phyloP scores from a whole-genome alignment of 1,139 yeast species.

The Blastobotrys aristatus region DNA sequence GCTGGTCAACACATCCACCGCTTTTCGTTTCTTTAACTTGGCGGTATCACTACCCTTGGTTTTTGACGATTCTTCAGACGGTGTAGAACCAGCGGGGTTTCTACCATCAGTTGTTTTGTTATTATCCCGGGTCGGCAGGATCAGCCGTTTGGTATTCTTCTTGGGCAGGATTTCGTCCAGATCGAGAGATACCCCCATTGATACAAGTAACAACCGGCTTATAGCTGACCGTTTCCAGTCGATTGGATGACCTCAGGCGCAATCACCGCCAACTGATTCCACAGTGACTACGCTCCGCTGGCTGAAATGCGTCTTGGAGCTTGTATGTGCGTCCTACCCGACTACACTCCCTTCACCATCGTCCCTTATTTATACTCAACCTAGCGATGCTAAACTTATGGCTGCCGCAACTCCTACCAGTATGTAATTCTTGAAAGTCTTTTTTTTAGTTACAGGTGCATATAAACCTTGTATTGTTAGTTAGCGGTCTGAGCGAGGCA shows the following conservation, averaged over 20 bases:
- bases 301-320: conserved; percentile 24
- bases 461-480: no score
- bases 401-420: no score
- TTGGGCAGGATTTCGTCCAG: conserved; percentile 46
- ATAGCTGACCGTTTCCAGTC: conserved; percentile 58
- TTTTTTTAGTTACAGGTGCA: no score
- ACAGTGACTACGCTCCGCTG: conserved; percentile 32
- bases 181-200: conserved; percentile 57
- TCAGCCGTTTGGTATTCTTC: conserved; percentile 30
- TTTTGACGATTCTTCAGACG: neutral
- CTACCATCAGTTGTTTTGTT: neutral
- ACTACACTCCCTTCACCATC: no score
- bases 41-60: no score
- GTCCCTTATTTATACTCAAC: no score
- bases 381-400: no score
- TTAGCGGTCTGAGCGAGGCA: no score
- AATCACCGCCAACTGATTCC: conserved; percentile 33
- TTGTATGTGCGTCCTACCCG: no score
- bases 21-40: conserved; percentile 1
- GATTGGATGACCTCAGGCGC: conserved; percentile 25
- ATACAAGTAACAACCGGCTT: conserved; percentile 50
- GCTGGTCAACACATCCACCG: conserved; percentile 14
- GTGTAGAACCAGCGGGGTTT: neutral
- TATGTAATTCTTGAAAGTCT: no score
- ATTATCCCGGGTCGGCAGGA: conserved; percentile 24